These are phyloP conservation scores for Alternaria incomplexa DNA, from an alignment of 2,329 filamentous ascomycete species.

Conservation along the genomic window DNA sequence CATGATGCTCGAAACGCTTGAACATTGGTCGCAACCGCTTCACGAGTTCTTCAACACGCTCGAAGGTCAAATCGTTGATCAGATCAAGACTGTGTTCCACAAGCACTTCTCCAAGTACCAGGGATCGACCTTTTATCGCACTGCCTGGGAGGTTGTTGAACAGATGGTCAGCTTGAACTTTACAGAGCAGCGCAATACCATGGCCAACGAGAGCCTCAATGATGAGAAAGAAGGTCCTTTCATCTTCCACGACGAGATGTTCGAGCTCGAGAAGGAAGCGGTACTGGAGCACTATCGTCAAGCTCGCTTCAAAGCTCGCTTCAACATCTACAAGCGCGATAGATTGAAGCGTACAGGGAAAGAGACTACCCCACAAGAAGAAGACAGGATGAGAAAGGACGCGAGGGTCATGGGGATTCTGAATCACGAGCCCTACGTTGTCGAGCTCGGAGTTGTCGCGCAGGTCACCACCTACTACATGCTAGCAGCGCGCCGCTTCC, in stretches of 20 bases:
- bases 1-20: conserved; percentile 24
- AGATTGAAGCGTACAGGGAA: conserved; percentile 22
- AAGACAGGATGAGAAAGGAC: conserved; percentile 35
- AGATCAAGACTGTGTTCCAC: conserved; percentile 33
- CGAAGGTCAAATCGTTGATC: conserved; percentile 7
- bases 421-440: conserved; percentile 62
- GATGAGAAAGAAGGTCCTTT: conserved; percentile 47
- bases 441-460: conserved; percentile 67
- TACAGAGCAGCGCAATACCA: conserved; percentile 25
- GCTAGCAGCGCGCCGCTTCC: conserved; percentile 68
- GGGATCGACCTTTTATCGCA: conserved; percentile 36
- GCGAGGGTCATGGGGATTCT: conserved; percentile 45
- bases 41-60: conserved; percentile 34
- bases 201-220: conserved; percentile 32
- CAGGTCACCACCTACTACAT: conserved; percentile 73
- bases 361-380: conserved; percentile 24
- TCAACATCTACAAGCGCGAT: conserved; percentile 34
- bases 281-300: conserved; percentile 29
- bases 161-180: conserved; percentile 35
- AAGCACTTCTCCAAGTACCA: conserved; percentile 37
- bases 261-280: conserved; percentile 21
- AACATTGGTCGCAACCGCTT: conserved; percentile 38
- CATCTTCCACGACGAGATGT: conserved; percentile 34
- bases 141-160: conserved; percentile 31
- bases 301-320: conserved; percentile 33